phyloP scores from a whole-genome alignment of 805 yeast species.

The Blastobotrys attinorum region DNA sequence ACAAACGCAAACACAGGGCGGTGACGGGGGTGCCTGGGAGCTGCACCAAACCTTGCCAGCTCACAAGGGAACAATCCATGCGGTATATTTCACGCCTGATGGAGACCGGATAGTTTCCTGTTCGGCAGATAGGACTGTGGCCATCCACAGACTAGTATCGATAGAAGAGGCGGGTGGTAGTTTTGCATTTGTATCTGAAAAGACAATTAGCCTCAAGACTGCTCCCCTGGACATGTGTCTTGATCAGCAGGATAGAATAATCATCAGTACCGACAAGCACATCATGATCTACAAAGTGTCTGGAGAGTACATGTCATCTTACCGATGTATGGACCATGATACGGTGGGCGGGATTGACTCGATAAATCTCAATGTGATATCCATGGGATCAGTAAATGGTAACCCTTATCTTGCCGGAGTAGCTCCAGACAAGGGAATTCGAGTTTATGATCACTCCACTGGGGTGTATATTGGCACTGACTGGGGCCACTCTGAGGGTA shows the following conservation, averaged over 20 bases:
- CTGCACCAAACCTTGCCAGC: slow-evolving; percentile 51
- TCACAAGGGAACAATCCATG: slow-evolving; percentile 47
- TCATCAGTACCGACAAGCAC: slow-evolving; percentile 46
- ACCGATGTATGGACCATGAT: slow-evolving; percentile 35
- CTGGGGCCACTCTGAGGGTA: slow-evolving; percentile 56
- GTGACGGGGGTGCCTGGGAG: slow-evolving; percentile 34
- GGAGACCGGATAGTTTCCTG: slow-evolving; percentile 39
- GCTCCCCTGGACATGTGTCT: slow-evolving; percentile 26
- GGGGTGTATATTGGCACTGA: slow-evolving; percentile 43
- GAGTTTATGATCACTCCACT: slow-evolving; percentile 38
- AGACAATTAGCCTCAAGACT: slow-evolving; percentile 42
- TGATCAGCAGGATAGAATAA: slow-evolving; percentile 24
- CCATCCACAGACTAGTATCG: slow-evolving; percentile 39
- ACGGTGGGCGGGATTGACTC: slow-evolving; percentile 11
- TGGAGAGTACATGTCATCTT: slow-evolving; percentile 30
- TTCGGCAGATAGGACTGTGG: slow-evolving; percentile 54
- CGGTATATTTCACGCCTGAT: slow-evolving; percentile 26
- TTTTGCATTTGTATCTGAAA: slow-evolving; percentile 31
- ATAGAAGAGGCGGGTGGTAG: slow-evolving; percentile 19
- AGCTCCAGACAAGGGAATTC: slow-evolving; percentile 50
- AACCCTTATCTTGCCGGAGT: slow-evolving; percentile 21
- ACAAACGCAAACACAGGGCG: no score
- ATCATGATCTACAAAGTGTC: slow-evolving; percentile 35
- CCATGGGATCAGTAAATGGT: slow-evolving; percentile 13
- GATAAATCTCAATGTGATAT: slow-evolving; percentile 10